phyloP scores from a whole-genome alignment of 2,329 filamentous ascomycete genomes.

The Phialemonium atrogriseum region DNA sequence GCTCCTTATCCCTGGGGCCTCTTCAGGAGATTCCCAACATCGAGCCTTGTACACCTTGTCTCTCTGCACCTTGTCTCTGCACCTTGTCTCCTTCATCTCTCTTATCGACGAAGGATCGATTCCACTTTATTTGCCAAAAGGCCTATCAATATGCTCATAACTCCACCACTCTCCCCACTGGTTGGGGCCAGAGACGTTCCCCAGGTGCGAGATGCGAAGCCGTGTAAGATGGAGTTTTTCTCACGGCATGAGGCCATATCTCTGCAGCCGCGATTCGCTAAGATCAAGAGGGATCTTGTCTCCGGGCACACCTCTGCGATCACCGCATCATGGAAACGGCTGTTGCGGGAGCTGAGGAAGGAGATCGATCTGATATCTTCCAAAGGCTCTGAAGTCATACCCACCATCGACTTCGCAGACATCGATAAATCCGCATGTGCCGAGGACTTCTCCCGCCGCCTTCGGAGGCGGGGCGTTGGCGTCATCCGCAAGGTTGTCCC shows the following conservation, averaged over 20 bases:
- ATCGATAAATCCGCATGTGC: constrained; percentile 20
- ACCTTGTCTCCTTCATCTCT: not conserved
- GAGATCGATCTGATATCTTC: constrained; percentile 28
- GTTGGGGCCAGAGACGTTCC: constrained; percentile 11
- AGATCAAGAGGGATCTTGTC: constrained; percentile 31
- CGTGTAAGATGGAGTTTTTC: constrained; percentile 18
- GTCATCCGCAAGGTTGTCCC: constrained; percentile 15
- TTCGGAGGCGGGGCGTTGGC: constrained; percentile 13
- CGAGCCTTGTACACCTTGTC: no score
- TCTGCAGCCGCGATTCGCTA: constrained; percentile 31
- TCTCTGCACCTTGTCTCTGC: no score
- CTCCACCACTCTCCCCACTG: constrained; percentile 7
- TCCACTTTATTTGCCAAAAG: no score
- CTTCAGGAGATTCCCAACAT: no score
- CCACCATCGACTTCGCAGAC: constrained; percentile 31
- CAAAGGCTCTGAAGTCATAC: constrained; percentile 27
- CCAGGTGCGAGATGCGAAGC: constrained; percentile 5
- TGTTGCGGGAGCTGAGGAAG: constrained; percentile 25
- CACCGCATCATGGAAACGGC: constrained; percentile 29
- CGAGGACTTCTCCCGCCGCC: constrained; percentile 13
- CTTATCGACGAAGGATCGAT: not conserved
- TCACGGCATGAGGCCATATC: constrained; percentile 26
- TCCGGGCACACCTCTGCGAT: constrained; percentile 28
- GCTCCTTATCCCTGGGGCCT: no score
- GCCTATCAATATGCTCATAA: constrained; percentile 14